phyloP scores from a whole-genome alignment of 2,329 filamentous ascomycete genomes.

The Diplodia intermedia region DNA sequence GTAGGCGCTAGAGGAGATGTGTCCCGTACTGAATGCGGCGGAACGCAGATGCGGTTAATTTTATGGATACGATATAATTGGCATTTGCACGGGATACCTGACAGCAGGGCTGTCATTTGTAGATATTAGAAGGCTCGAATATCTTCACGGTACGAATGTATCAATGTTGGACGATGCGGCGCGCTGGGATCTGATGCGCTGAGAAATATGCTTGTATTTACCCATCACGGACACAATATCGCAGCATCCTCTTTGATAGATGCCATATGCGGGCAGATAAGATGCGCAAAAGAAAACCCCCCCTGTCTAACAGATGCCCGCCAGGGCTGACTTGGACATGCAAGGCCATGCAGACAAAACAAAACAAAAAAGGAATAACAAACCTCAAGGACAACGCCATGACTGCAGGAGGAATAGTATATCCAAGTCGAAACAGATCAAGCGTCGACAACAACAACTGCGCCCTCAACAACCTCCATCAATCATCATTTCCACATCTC shows the following conservation, averaged over 20 bases:
- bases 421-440: too few relatives aligned
- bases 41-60: too few relatives aligned
- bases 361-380: too few relatives aligned
- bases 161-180: not conserved
- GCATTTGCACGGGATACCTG: slow-evolving; percentile 20
- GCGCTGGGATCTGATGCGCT: not conserved
- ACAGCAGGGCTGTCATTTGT: slow-evolving; percentile 21
- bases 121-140: slow-evolving; percentile 13
- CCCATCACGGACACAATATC: not conserved
- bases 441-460: too few relatives aligned
- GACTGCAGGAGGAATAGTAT: too few relatives aligned
- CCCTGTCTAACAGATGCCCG: not conserved
- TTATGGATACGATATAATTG: not conserved
- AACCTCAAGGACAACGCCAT: too few relatives aligned
- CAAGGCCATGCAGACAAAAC: not conserved
- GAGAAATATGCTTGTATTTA: not conserved
- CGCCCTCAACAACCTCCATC: too few relatives aligned
- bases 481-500: too few relatives aligned
- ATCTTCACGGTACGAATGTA: not conserved
- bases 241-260: not conserved
- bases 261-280: not conserved
- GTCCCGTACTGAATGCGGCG: too few relatives aligned
- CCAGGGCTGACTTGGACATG: not conserved
- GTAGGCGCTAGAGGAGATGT: slow-evolving; percentile 55
- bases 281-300: not conserved